Conservation (phyloP, 805 yeast species). For the Lipomyces chichibuensis region DNA sequence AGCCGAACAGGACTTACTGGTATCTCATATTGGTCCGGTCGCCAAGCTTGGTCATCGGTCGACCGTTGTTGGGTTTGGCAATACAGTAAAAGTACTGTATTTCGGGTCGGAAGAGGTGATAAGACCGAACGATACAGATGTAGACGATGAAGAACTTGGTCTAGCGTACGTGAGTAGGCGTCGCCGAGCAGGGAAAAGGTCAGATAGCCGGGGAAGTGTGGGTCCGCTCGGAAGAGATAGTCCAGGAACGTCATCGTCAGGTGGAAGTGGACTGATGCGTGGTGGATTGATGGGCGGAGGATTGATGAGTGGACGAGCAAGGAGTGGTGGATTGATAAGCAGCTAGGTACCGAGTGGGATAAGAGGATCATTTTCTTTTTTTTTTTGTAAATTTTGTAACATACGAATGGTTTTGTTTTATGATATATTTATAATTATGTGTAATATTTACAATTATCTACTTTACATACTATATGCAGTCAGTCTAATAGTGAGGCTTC, state of each 20-base stretch:
- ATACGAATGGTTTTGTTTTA: background rate
- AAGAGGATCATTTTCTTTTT: no score
- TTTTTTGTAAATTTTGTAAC: background rate
- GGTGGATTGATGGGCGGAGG: conserved; percentile 16
- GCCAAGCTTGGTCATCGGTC: conserved; percentile 77
- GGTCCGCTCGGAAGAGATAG: conserved; percentile 14
- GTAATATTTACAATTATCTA: background rate
- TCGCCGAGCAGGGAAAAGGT: conserved; percentile 11
- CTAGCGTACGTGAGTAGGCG: conserved; percentile 31
- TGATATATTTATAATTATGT: background rate
- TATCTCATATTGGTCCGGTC: conserved; percentile 63
- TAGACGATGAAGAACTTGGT: conserved; percentile 43
- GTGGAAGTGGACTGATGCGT: conserved; percentile 28
- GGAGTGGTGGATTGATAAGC: conserved; percentile 31
- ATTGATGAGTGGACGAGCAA: conserved; percentile 12
- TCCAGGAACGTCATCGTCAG: conserved; percentile 3
- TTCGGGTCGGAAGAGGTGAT: conserved; percentile 75
- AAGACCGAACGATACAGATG: conserved; percentile 53
- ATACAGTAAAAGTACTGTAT: conserved; percentile 68
- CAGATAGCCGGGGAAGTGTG: conserved; percentile 15
- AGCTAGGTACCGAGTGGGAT: background rate
- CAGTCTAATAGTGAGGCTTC: conserved; percentile 3
- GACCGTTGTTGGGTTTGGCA: conserved; percentile 74
- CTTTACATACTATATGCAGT: background rate
- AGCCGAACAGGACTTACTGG: conserved; percentile 41